These are phyloP conservation scores for Wickerhamomyces tratensis DNA, from an alignment of 805 yeast genomes.

Conservation along the genomic window DNA sequence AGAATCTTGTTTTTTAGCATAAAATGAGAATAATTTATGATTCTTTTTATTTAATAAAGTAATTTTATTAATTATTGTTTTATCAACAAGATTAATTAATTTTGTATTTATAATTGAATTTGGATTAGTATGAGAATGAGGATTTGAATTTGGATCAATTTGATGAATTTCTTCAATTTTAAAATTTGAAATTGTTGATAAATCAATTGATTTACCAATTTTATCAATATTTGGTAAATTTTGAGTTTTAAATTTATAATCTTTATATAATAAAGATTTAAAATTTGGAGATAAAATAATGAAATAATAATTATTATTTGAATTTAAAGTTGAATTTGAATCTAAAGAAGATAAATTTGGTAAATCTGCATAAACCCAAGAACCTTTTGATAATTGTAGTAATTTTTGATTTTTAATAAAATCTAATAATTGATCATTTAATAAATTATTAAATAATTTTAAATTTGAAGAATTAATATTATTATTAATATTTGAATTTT, in stretches of 20 bases:
- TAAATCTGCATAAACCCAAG: constrained; percentile 67
- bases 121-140: constrained; percentile 16
- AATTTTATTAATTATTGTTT: constrained; percentile 48
- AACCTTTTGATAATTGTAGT: constrained; percentile 61
- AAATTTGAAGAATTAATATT: constrained; percentile 33
- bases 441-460: constrained; percentile 34
- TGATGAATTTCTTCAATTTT: constrained; percentile 38
- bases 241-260: constrained; percentile 37
- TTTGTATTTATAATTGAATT: constrained; percentile 11
- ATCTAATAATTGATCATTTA: constrained; percentile 49
- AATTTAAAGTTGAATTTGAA: constrained; percentile 9
- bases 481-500: constrained; percentile 20
- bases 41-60: constrained; percentile 33
- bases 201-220: constrained; percentile 41
- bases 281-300: constrained; percentile 61
- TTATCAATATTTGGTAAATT: constrained; percentile 49
- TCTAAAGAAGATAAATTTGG: constrained; percentile 24
- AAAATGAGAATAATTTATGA: constrained; percentile 44
- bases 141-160: constrained; percentile 34
- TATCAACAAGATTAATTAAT: constrained; percentile 47
- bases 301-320: constrained; percentile 35
- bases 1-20: constrained; percentile 58
- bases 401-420: constrained; percentile 73
- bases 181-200: constrained; percentile 41
- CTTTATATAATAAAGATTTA: constrained; percentile 49